These are phyloP conservation scores for Chaetomium tenue DNA, from an alignment of 495 filamentous ascomycete genomes.

Conservation along the genomic window DNA sequence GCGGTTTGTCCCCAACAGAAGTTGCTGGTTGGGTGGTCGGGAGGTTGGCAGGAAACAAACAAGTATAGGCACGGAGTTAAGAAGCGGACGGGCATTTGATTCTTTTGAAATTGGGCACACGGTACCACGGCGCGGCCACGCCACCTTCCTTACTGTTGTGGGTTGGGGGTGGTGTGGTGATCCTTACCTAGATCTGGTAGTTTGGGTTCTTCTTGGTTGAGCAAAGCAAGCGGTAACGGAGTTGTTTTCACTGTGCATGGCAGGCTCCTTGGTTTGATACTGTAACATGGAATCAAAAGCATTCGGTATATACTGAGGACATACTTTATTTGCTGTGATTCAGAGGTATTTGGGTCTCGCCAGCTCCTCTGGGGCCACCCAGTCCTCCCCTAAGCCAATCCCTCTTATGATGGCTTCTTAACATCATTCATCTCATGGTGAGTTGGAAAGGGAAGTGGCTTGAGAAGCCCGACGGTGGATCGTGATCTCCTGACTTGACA, in stretches of 20 bases:
- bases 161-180: not conserved
- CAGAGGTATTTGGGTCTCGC: too few species aligned
- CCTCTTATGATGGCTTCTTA: too few species aligned
- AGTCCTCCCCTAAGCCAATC: too few species aligned
- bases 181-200: constrained; percentile 1
- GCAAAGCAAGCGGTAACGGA: constrained; percentile 1
- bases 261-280: not conserved
- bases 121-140: not conserved
- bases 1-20: not conserved
- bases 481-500: too few species aligned
- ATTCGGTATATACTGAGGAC: not conserved
- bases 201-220: not conserved
- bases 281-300: not conserved
- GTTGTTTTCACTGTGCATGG: not conserved
- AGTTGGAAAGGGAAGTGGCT: too few species aligned
- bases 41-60: not conserved
- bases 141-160: not conserved
- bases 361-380: too few species aligned
- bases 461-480: too few species aligned
- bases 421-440: too few species aligned
- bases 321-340: too few species aligned
- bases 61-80: constrained; percentile 1
- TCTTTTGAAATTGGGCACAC: not conserved
- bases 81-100: not conserved
- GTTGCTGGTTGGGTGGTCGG: not conserved